Evolutionary conservation across 192 early-diverging fungal genomes (phyloP).

Genomic region (Podila epicladia): DNA sequence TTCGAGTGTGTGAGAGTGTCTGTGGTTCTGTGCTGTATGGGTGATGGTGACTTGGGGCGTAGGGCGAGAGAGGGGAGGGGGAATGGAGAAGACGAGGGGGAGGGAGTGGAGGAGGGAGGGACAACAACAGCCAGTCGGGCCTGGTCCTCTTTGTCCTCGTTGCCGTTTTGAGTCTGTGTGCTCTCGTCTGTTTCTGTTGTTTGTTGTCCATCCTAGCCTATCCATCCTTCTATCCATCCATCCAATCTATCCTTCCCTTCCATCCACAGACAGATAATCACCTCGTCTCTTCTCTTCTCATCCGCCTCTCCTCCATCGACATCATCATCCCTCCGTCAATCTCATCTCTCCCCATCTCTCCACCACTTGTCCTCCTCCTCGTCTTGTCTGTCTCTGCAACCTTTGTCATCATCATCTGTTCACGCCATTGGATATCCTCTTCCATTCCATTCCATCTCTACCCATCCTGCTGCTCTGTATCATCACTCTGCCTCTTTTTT

Average conservation of each 20-base stretch:
- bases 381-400: not conserved
- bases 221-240: not conserved
- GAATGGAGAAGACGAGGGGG: not conserved
- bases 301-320: not conserved
- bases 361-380: not conserved
- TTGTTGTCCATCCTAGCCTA: not conserved
- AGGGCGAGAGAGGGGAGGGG: no score
- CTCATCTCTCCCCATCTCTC: not conserved
- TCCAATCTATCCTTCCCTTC: not conserved
- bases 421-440: no score
- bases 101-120: not conserved
- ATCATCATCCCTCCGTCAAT: not conserved
- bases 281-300: not conserved
- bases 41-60: not conserved
- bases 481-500: no score
- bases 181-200: not conserved
- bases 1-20: no score
- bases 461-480: no score
- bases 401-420: not conserved
- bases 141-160: not conserved
- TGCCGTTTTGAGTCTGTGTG: not conserved
- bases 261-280: not conserved
- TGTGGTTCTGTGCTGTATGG: no score
- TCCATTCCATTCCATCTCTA: no score
- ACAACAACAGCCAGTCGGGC: not conserved